phyloP scores from a whole-genome alignment of 1,284 basidiomycete genomes.

The Marasmius oreades region DNA sequence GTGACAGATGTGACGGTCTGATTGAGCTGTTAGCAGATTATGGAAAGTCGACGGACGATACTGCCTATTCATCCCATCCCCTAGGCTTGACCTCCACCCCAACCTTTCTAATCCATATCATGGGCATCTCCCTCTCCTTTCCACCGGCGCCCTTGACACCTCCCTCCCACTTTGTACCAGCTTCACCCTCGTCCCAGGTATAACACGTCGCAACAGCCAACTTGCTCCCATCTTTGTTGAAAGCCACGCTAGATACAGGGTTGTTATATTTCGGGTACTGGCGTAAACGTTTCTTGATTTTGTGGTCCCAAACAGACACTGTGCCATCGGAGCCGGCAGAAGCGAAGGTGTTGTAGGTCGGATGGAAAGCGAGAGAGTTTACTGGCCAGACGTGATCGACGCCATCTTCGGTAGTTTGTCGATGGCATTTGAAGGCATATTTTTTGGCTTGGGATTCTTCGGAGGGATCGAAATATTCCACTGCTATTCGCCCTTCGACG shows the following conservation, averaged over 20 bases:
- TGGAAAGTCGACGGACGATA: too few species aligned
- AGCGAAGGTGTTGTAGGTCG: slow-evolving; percentile 91
- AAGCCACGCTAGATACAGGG: slow-evolving; percentile 72
- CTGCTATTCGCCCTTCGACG: slow-evolving; percentile 94
- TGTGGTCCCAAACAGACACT: slow-evolving; percentile 95
- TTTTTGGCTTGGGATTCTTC: slow-evolving; percentile 80
- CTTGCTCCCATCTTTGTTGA: slow-evolving; percentile 80
- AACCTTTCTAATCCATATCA: slow-evolving; percentile 43
- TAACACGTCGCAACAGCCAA: slow-evolving; percentile 83
- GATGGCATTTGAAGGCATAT: slow-evolving; percentile 98
- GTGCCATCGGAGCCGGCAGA: slow-evolving; percentile 91
- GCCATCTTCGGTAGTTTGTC: slow-evolving; percentile 77
- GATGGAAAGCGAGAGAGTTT: slow-evolving; percentile 93
- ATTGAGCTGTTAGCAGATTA: too few species aligned
- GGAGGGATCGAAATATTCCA: slow-evolving; percentile 93
- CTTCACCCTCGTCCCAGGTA: slow-evolving; percentile 84
- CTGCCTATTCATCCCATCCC: slow-evolving; percentile 28
- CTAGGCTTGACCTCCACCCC: slow-evolving; percentile 59
- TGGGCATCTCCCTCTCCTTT: slow-evolving; percentile 32
- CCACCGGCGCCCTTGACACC: slow-evolving; percentile 2
- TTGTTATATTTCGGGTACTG: slow-evolving; percentile 81
- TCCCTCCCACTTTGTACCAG: slow-evolving; percentile 41
- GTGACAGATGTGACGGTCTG: too few species aligned
- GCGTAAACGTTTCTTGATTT: slow-evolving; percentile 91
- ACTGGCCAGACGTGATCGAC: slow-evolving; percentile 99